phyloP scores from a whole-genome alignment of 176 grass and related monocot genomes.

The Ampelocalamus luodianensis region DNA sequence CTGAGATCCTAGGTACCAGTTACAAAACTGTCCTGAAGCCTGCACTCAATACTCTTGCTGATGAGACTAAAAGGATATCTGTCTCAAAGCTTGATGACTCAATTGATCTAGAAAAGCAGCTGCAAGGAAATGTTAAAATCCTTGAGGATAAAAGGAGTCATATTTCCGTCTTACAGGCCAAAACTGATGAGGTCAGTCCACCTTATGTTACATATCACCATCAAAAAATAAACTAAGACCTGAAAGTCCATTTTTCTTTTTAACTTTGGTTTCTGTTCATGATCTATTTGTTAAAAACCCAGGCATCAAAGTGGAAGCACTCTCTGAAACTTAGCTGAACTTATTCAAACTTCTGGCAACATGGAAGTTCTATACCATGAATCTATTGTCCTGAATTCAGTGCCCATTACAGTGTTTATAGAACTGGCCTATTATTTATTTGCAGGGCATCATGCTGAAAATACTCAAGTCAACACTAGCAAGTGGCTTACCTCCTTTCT shows the following conservation, averaged over 20 bases:
- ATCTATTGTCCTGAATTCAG: background rate
- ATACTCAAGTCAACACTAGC: background rate
- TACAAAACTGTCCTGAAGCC: slow-evolving; percentile 82
- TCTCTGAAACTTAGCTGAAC: background rate
- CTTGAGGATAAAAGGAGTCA: slow-evolving; percentile 60
- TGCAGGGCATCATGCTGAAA: background rate
- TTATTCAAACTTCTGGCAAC: slow-evolving; percentile 11
- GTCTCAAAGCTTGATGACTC: slow-evolving; percentile 65
- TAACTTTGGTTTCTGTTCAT: background rate
- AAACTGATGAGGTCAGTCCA: slow-evolving; percentile 62
- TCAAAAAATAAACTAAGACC: slow-evolving; percentile 11
- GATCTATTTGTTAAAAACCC: background rate
- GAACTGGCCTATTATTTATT: background rate
- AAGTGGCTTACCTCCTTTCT: background rate
- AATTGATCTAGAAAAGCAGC: slow-evolving; percentile 59
- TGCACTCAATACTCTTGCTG: slow-evolving; percentile 55
- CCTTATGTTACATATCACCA: slow-evolving; percentile 23
- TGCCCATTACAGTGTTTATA: background rate
- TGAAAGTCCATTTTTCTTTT: slow-evolving; percentile 3
- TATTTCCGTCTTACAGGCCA: slow-evolving; percentile 55
- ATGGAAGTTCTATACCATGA: slow-evolving; percentile 2
- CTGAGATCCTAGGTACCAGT: slow-evolving; percentile 59
- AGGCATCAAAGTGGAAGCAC: background rate
- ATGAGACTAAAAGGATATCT: slow-evolving; percentile 58
- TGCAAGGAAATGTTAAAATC: slow-evolving; percentile 60